Percentiles rank a stretch among this genome's conserved stretches.
These are phyloP conservation scores for Brasilioporus rufonigricans DNA, from an alignment of 768 basidiomycete genomes.

Conservation along the genomic window DNA sequence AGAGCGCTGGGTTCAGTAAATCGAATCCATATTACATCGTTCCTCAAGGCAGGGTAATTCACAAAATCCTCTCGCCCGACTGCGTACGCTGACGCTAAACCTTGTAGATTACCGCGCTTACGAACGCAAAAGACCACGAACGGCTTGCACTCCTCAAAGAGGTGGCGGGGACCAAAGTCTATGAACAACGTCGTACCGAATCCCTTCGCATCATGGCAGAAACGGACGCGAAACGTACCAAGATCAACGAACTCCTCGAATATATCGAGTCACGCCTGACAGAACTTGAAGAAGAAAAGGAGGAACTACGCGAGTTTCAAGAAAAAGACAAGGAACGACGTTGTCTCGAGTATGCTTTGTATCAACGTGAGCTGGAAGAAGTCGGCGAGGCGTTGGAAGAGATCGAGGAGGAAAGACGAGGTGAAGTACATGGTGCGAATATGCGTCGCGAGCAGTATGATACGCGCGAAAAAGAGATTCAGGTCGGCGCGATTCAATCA, in stretches of 20 bases:
- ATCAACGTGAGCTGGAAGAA: slow-evolving; percentile 88
- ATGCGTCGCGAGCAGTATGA: slow-evolving; percentile 79
- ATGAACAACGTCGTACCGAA: slow-evolving; percentile 90
- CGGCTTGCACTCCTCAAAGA: slow-evolving; percentile 94
- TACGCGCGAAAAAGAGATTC: slow-evolving; percentile 79
- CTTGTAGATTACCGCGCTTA: slow-evolving; percentile 85
- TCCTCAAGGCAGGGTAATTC: slow-evolving; percentile 89
- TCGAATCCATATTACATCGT: slow-evolving; percentile 99
- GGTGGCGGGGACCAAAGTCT: slow-evolving; percentile 97
- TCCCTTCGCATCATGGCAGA: slow-evolving; percentile 97
- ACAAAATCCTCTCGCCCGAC: background rate
- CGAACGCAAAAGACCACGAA: slow-evolving; percentile 96
- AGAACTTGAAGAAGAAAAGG: slow-evolving; percentile 97
- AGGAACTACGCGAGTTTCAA: slow-evolving; percentile 95
- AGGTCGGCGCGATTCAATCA: slow-evolving; percentile 44
- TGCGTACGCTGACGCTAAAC: slow-evolving; percentile 7
- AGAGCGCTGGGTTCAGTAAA: slow-evolving; percentile 95
- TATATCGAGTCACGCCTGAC: slow-evolving; percentile 87
- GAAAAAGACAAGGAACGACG: slow-evolving; percentile 93
- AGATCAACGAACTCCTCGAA: slow-evolving; percentile 85
- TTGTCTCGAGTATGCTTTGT: slow-evolving; percentile 92
- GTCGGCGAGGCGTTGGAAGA: slow-evolving; percentile 82
- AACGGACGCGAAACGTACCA: slow-evolving; percentile 88
- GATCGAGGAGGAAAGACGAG: slow-evolving; percentile 77
- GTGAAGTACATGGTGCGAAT: slow-evolving; percentile 85